Evolutionary conservation across 306 rosid species (phyloP).

Genomic region (Vigna mungo): DNA sequence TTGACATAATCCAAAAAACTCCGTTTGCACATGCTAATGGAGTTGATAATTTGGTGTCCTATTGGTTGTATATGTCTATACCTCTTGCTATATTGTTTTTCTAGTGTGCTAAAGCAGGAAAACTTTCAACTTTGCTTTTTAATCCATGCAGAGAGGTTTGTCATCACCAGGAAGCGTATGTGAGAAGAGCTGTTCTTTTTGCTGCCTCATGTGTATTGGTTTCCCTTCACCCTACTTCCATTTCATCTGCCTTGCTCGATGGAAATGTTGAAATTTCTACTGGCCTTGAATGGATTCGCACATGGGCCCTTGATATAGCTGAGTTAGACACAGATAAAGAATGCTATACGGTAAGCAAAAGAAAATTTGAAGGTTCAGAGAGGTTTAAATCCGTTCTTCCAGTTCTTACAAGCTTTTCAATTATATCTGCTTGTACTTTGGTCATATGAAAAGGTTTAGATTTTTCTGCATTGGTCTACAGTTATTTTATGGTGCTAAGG

Average conservation of each 20-base stretch:
- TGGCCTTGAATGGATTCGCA: constrained; percentile 96
- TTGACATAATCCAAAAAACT: constrained; percentile 14
- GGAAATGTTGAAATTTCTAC: constrained; percentile 71
- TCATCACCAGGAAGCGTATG: constrained; percentile 91
- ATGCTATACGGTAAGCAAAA: constrained; percentile 78
- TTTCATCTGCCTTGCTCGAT: constrained; percentile 77
- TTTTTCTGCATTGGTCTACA: constrained; percentile 22
- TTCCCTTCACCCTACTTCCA: constrained; percentile 76
- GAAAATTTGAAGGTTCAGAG: constrained; percentile 38
- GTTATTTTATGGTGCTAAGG: constrained; percentile 9
- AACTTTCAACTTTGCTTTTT: constrained; percentile 30
- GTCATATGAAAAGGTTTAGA: not conserved
- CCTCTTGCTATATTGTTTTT: constrained; percentile 14
- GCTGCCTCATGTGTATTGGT: constrained; percentile 83
- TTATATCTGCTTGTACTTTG: constrained; percentile 15
- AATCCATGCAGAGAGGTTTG: constrained; percentile 71
- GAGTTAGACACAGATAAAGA: constrained; percentile 90
- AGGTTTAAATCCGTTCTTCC: constrained; percentile 35
- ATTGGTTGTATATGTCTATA: constrained; percentile 32
- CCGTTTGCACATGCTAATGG: not conserved
- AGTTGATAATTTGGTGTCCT: constrained; percentile 32
- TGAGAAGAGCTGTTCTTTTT: constrained; percentile 86
- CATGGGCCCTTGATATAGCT: constrained; percentile 76
- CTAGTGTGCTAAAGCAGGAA: constrained; percentile 31
- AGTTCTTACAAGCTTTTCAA: constrained; percentile 30